phyloP scores from a whole-genome alignment of 2,329 filamentous ascomycete species.

The Epichloe scottii region DNA sequence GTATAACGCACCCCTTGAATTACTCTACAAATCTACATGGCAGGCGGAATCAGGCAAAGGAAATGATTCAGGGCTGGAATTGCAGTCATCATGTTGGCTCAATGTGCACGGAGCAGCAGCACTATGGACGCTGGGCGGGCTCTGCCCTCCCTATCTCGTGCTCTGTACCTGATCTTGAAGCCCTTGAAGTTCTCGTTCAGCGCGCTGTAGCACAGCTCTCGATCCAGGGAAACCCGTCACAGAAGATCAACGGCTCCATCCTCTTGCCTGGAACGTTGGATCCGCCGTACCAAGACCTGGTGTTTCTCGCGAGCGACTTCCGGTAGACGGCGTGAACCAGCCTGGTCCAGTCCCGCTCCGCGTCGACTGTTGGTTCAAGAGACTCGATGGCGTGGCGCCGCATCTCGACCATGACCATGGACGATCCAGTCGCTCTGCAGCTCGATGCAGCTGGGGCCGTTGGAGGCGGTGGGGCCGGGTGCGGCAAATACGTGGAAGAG shows the following conservation, averaged over 20 bases:
- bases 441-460: conserved; percentile 9
- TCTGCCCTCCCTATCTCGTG: neutral
- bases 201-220: neutral
- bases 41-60: no score
- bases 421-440: conserved; percentile 5
- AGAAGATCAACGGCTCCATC: neutral
- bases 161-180: neutral
- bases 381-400: neutral
- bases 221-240: neutral
- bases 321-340: neutral
- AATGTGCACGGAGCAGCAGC: no score
- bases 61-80: no score
- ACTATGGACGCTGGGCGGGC: no score
- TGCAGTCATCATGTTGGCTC: no score
- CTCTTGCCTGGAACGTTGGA: neutral
- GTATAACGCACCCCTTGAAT: no score
- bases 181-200: neutral
- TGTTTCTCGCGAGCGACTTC: neutral
- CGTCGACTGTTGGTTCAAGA: neutral
- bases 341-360: neutral
- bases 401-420: neutral
- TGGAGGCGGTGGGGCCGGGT: conserved; percentile 8
- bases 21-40: no score
- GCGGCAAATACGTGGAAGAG: conserved; percentile 5
- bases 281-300: neutral